phyloP scores from a whole-genome alignment of 768 basidiomycete species.

The Multifurca ochricompacta region DNA sequence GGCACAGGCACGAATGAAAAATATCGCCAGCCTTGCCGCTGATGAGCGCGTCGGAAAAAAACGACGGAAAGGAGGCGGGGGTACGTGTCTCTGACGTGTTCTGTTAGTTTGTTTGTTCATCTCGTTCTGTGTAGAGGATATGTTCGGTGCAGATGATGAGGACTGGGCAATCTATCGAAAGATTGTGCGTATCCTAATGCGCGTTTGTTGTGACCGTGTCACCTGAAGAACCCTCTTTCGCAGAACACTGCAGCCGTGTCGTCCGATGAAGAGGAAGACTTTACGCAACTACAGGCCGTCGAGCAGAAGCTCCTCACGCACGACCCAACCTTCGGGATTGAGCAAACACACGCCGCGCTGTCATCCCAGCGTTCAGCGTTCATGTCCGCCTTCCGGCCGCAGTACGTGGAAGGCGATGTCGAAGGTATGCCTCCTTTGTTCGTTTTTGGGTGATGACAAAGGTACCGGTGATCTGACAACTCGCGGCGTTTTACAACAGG shows the following conservation, averaged over 20 bases:
- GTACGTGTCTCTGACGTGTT: conserved; percentile 33
- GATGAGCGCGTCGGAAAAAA: conserved; percentile 80
- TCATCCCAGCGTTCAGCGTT: conserved; percentile 75
- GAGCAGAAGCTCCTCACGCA: conserved; percentile 75
- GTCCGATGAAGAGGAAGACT: conserved; percentile 87
- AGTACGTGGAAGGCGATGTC: conserved; percentile 67
- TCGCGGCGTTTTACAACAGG: conserved; percentile 54
- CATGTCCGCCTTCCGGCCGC: conserved; percentile 76
- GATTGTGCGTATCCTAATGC: conserved; percentile 71
- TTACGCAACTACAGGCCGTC: conserved; percentile 58
- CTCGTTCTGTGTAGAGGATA: conserved; percentile 56
- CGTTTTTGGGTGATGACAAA: not conserved
- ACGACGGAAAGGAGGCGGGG: conserved; percentile 75
- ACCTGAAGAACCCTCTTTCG: not conserved
- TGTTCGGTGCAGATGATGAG: conserved; percentile 88
- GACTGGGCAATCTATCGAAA: conserved; percentile 98
- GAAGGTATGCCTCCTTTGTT: conserved; percentile 36
- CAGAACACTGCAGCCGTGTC: conserved; percentile 65
- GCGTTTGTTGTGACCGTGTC: not conserved
- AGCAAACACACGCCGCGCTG: conserved; percentile 76
- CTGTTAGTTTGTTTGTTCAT: conserved; percentile 24
- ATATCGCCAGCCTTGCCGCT: conserved; percentile 82
- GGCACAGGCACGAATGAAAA: conserved; percentile 89
- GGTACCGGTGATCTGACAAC: conserved; percentile 53
- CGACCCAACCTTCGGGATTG: conserved; percentile 77